Evolutionary conservation across 208 protist species (phyloP), one percentile per base, ranked within the genome.

Genomic region (Phytomonas francai): DNA sequence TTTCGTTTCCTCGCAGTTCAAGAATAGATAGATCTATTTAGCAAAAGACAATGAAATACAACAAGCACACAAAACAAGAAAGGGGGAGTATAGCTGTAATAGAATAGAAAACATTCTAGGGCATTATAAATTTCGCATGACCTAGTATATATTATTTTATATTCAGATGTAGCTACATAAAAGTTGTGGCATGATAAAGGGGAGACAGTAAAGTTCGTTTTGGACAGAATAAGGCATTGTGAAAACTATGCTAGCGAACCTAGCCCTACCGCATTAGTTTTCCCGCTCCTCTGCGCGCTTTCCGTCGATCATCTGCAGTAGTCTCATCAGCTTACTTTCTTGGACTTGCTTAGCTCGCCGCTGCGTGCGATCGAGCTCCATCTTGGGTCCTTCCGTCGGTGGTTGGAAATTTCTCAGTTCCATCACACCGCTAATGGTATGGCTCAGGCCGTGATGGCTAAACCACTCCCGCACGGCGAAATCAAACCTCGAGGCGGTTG

Each of bases 401-500:
- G 36, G 5, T 63, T 22, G 32, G 22, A 54, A 22, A 19, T 54
- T 22, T 19, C 8, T 54, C 61, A 95, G 70, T 65, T 88, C 81
- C 60, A 84, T 64, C 27, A 93, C 80, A 12, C 75, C 83, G 12
- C 77, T 77, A 49, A 93, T 78, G 22, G 92, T 75, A 68, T 92
- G 83, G 68, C 83, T 87, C 30, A 93, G 70, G 0, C 89, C 85
- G 29, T 81, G 76, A 42, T 83, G 81, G 68, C 87, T 91, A 67
- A 95, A 92, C 89, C 87, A 92, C 56, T 93, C 84, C 9, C 85
- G 77, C 45, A 92, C 83, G 0, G 85, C 79, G 28, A 81, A 89
- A 75, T 93, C 87, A 72, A 95, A 93, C 81, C 92, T 95, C 33
- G 78, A 87, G 54, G 87, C 89, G 63, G 87, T 95, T 51, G 87